Evolutionary conservation across 257 asterid species (phyloP).

Genomic region (Solanum corneliomulleri): DNA sequence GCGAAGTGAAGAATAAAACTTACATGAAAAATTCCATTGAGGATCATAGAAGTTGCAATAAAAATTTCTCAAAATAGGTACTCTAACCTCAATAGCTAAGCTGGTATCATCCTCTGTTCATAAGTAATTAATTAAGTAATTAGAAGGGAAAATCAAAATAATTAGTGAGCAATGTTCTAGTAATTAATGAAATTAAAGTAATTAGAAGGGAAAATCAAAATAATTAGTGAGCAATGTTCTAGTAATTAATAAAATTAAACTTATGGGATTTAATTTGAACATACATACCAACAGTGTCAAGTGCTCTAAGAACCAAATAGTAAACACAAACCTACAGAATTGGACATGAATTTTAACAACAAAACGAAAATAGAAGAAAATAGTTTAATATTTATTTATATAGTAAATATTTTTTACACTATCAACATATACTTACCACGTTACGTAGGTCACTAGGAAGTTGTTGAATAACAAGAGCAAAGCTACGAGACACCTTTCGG

Average conservation of each 20-base stretch:
- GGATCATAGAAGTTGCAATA: constrained; percentile 64
- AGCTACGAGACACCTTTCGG: constrained; percentile 83
- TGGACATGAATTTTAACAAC: neutral
- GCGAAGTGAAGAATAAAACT: neutral
- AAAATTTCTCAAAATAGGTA: constrained; percentile 70
- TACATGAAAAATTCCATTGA: constrained; percentile 82
- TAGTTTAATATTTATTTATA: neutral
- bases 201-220: neutral
- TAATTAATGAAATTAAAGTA: neutral
- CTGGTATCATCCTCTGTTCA: constrained; percentile 91
- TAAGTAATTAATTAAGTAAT: too few relatives aligned
- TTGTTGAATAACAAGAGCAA: constrained; percentile 81
- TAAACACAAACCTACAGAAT: constrained; percentile 72
- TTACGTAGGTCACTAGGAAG: constrained; percentile 87
- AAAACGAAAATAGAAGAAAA: too few relatives aligned
- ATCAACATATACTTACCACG: constrained; percentile 33
- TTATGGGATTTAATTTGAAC: neutral
- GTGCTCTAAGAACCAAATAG: constrained; percentile 96
- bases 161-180: too few relatives aligned
- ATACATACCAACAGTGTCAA: constrained; percentile 73
- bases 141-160: neutral
- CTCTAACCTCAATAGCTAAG: constrained; percentile 66
- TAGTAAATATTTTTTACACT: too few relatives aligned
- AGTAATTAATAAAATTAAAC: neutral
- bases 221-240: too few relatives aligned